Evolutionary conservation across 2,329 filamentous ascomycete species (phyloP), one percentile per base, ranked within the genome.

Genomic region (Colletotrichum viniferum): DNA sequence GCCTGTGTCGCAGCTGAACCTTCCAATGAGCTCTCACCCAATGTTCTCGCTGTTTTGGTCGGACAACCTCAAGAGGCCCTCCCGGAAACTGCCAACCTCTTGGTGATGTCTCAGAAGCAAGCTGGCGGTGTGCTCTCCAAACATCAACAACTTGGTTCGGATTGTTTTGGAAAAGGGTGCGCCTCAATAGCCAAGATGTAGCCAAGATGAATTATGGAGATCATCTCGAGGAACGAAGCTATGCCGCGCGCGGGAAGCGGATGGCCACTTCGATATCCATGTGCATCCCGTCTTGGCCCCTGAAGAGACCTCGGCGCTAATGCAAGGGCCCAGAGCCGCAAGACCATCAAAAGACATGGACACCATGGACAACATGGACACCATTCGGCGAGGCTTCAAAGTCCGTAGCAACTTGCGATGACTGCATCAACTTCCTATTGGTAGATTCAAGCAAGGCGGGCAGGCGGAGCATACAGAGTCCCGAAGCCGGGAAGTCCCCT

Each of bases 401-500:
- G 55, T 62, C 32, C n/a, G 62, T 63, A 43, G 32, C 43, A 21
- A 48, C 32, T 73, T 75, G 69, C 36, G 72, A 56, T 36, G 8
- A 28, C 30, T 60, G 52, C 52, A 60, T 36, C 28, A 69, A 24
- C n/a, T 48, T 48, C 14, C 43, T 13, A 63, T 56, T 72, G 36
- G 52, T 5, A 18, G 24, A 14, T 4, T 13, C 2, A 13, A 5
- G 43, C 6, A 18, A 12, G 14, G 32, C 43, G 26, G 56, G 14
- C 14, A 32, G 43, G 43, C 56, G 56, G 63, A 32, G 43, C 43
- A 14, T n/a, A n/a, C 10, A 60, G 34, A n/a, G 21, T 24, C 21
- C 62, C 69, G 69, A 73, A 36, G 43, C 73, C 56, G 56, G 69
- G 63, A n/a, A 24, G 21, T 36, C 62, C 73, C 68, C n/a, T 68